These are phyloP conservation scores for Flaveria bidentis DNA, from an alignment of 129 eudicot genomes.

Conservation along the genomic window DNA sequence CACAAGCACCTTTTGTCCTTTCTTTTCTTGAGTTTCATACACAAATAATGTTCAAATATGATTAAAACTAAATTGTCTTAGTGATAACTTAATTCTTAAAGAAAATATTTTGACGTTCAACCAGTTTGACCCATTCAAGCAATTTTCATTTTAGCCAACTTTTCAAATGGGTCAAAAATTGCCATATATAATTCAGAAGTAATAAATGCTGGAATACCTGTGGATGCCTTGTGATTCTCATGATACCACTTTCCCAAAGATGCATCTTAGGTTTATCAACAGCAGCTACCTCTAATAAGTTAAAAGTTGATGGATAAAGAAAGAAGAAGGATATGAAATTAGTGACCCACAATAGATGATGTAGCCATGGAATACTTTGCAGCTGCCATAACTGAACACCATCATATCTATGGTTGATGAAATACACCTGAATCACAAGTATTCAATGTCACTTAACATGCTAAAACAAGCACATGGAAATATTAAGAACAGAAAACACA, in stretches of 20 bases:
- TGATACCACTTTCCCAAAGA: constrained; percentile 99
- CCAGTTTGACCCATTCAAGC: neutral
- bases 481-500: constrained; percentile 1
- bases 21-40: neutral
- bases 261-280: constrained; percentile 99
- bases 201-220: constrained; percentile 55
- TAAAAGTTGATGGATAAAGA: constrained; percentile 96
- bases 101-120: neutral
- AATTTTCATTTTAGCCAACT: neutral
- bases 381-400: constrained; percentile 97
- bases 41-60: neutral
- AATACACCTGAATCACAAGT: constrained; percentile 53
- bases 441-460: constrained; percentile 10
- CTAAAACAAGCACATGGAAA: neutral
- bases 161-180: neutral
- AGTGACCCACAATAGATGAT: constrained; percentile 67
- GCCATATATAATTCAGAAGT: neutral
- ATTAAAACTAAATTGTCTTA: neutral
- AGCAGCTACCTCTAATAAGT: constrained; percentile 95
- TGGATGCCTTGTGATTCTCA: constrained; percentile 99
- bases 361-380: constrained; percentile 72
- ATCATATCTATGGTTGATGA: constrained; percentile 93
- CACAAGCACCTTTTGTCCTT: neutral
- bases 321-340: constrained; percentile 82
- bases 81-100: neutral